Base-by-base conservation (phyloP, 1,284 basidiomycete species). In the Sporisorium reilianum region DNA sequence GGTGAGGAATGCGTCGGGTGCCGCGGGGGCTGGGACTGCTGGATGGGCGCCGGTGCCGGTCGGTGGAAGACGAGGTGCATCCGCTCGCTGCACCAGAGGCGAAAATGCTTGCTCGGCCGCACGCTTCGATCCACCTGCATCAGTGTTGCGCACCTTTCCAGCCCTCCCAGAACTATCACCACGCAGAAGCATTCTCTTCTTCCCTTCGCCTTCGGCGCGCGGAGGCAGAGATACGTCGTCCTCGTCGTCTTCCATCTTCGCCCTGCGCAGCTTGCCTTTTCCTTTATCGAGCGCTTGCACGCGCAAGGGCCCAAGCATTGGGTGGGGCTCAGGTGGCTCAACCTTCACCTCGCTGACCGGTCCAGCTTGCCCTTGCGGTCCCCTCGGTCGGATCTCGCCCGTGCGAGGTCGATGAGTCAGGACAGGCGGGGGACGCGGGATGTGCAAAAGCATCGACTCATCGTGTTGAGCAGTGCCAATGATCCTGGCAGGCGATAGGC, bases 191-290 rank as follows among this genome's bases (percentile, higher is more conserved):
- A 48, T 20, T 28, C 18, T 30, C 18, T 28, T 26, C 28, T 28
- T 28, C 20, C 46, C 26, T 30, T 28, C 26, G 6, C 26, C 45
- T 16, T 46, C 26, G 18, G 18, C 26, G 4, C 46, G 46, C 8
- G 30, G 46, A 30, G 10, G 46, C 7, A 5, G n/a, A 41, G n/a
- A 16, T 8, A 10, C 38, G 2, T 20, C 38, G n/a, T 41, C n/a
- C 38, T 41, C n/a, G n/a, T 48, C 46, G 11, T 48, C 26, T 16
- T 28, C 20, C n/a, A n/a, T n/a, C n/a, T n/a, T n/a, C 28, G 46
- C 30, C 28, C 46, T 48, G n/a, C 46, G 46, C 26, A 30, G 9
- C 46, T 48, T 48, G 46, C 28, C 10, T 48, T 26, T 30, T 20
- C 18, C 26, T 16, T 30, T 48, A 5, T 20, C 10, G n/a, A 26